Conservation (phyloP, 345 rosid species). For the Excoecaria agallocha region DNA sequence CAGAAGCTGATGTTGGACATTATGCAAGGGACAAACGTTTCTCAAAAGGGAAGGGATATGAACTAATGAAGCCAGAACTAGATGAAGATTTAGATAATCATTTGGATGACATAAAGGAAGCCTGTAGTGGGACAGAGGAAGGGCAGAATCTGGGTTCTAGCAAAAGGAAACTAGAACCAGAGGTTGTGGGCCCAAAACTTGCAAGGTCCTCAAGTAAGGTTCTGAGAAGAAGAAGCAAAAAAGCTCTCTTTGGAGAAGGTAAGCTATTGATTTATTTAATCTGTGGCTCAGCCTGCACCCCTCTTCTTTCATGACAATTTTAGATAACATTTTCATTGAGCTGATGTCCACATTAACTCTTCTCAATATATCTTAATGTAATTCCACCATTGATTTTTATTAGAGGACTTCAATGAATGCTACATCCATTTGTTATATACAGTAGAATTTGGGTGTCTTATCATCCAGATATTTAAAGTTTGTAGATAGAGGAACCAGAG, state of each 20-base stretch:
- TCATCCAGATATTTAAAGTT: neutral
- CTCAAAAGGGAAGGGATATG: constrained; percentile 46
- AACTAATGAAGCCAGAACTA: constrained; percentile 43
- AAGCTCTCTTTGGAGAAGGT: constrained; percentile 72
- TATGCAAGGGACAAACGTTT: constrained; percentile 39
- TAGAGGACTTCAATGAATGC: neutral
- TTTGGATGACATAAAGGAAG: constrained; percentile 74
- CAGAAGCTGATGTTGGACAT: constrained; percentile 59
- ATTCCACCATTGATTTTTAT: neutral
- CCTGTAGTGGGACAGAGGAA: constrained; percentile 84
- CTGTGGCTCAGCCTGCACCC: neutral
- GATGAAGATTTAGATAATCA: constrained; percentile 43
- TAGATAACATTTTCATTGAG: neutral
- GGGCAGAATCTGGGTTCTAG: constrained; percentile 44
- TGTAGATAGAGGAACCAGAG: neutral
- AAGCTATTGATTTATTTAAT: constrained; percentile 11
- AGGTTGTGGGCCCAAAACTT: constrained; percentile 26
- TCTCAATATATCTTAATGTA: neutral
- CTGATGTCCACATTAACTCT: neutral
- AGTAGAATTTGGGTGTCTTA: neutral
- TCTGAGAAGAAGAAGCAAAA: constrained; percentile 27
- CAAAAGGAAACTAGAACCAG: constrained; percentile 47
- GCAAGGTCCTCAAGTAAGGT: constrained; percentile 28
- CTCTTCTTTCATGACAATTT: constrained; percentile 6
- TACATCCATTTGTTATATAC: neutral